Evolutionary conservation across 371 early-diverging fungal species (phyloP).

Genomic region (Cokeromyces recurvatus): DNA sequence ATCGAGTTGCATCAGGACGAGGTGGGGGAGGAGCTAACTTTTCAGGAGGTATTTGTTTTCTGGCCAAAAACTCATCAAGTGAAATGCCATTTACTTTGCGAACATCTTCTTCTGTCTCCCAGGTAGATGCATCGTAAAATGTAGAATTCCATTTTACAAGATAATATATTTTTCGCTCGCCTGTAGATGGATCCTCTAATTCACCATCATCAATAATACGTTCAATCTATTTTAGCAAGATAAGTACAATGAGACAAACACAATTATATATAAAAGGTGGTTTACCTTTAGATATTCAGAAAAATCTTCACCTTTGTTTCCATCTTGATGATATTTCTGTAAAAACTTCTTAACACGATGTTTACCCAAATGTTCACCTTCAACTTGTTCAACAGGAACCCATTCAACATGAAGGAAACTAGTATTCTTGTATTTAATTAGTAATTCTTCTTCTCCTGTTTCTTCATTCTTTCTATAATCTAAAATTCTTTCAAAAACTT

Average conservation of each 20-base stretch:
- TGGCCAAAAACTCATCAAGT: slow-evolving; percentile 52
- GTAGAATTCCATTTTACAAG: slow-evolving; percentile 90
- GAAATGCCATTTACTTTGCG: slow-evolving; percentile 52
- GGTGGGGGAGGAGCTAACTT: slow-evolving; percentile 40
- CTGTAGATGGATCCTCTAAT: slow-evolving; percentile 45
- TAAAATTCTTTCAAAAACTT: slow-evolving; percentile 65
- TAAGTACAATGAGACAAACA: not conserved
- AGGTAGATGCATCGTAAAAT: slow-evolving; percentile 88
- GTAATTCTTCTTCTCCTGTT: slow-evolving; percentile 39
- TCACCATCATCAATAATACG: slow-evolving; percentile 88
- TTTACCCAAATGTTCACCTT: slow-evolving; percentile 68
- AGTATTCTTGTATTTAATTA: slow-evolving; percentile 70
- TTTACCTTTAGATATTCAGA: slow-evolving; percentile 44
- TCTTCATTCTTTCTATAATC: slow-evolving; percentile 48
- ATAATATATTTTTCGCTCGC: slow-evolving; percentile 61
- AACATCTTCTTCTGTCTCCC: slow-evolving; percentile 78
- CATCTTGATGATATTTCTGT: slow-evolving; percentile 56
- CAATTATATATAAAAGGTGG: too few relatives aligned
- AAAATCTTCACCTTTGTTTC: slow-evolving; percentile 52
- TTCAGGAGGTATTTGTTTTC: slow-evolving; percentile 44
- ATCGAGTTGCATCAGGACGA: slow-evolving; percentile 51
- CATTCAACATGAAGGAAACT: slow-evolving; percentile 86
- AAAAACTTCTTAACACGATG: slow-evolving; percentile 77
- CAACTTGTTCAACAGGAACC: slow-evolving; percentile 65
- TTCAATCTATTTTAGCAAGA: slow-evolving; percentile 50